Conservation (phyloP, 2,329 filamentous ascomycete genomes). For the Botrytis fabae region DNA sequence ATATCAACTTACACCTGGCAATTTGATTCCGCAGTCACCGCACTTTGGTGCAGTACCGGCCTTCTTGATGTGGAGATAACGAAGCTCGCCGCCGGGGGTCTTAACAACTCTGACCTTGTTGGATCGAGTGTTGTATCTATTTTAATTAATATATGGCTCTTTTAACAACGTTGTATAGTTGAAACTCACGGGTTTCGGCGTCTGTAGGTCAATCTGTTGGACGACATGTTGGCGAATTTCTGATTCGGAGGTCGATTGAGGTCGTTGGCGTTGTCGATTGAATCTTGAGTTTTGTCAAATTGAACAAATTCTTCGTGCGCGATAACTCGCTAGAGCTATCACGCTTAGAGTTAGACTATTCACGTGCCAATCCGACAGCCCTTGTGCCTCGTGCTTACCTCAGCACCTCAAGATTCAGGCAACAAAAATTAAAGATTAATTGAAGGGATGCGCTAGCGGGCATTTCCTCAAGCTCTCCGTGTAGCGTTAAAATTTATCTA, state of each 20-base stretch:
- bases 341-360: slow-evolving; percentile 16
- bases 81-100: slow-evolving; percentile 93
- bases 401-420: neutral
- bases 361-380: neutral
- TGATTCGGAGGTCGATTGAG: slow-evolving; percentile 41
- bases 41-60: slow-evolving; percentile 97
- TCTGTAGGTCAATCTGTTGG: slow-evolving; percentile 53
- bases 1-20: slow-evolving; percentile 82
- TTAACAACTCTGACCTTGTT: slow-evolving; percentile 96
- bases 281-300: slow-evolving; percentile 14
- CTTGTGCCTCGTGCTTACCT: neutral
- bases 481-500: slow-evolving; percentile 21
- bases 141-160: slow-evolving; percentile 27
- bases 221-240: slow-evolving; percentile 49
- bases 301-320: slow-evolving; percentile 19
- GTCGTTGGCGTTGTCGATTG: slow-evolving; percentile 29
- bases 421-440: slow-evolving; percentile 9
- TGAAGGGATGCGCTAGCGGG: slow-evolving; percentile 20
- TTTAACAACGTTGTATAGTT: neutral
- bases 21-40: slow-evolving; percentile 97
- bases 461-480: slow-evolving; percentile 8
- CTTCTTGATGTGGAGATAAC: slow-evolving; percentile 99
- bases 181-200: slow-evolving; percentile 73
- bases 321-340: slow-evolving; percentile 23
- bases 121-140: slow-evolving; percentile 94